phyloP scores from a whole-genome alignment of 768 basidiomycete species.

The Mycena maculata region DNA sequence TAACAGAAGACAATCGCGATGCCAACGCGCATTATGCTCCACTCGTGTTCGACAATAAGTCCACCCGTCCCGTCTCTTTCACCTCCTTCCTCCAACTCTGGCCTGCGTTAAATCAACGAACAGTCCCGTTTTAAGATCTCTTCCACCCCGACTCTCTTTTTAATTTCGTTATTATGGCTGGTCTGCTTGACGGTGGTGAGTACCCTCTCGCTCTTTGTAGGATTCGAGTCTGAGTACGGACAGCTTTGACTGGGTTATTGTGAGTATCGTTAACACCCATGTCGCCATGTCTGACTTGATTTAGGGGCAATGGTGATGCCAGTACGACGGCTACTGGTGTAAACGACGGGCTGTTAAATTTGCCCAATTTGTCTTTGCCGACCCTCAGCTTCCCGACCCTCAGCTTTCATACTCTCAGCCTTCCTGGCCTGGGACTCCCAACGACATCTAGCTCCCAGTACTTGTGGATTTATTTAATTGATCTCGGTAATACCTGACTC shows the following conservation, averaged over 20 bases:
- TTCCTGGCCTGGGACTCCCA: constrained; percentile 1
- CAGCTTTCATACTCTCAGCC: neutral
- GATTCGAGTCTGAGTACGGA: neutral
- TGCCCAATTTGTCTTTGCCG: constrained; percentile 14
- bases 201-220: neutral
- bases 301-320: neutral
- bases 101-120: constrained; percentile 1
- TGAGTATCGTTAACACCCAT: constrained; percentile 3
- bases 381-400: constrained; percentile 1
- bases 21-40: constrained; percentile 25
- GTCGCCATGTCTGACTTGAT: neutral
- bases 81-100: constrained; percentile 12
- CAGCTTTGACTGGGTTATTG: constrained; percentile 25
- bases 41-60: neutral
- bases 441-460: neutral
- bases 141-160: constrained; percentile 29
- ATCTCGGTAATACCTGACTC: neutral
- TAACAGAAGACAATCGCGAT: constrained; percentile 4
- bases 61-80: neutral
- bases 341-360: neutral
- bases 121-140: constrained; percentile 38
- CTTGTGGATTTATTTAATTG: neutral
- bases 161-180: constrained; percentile 10
- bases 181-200: constrained; percentile 24
- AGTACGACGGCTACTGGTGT: neutral